Percentiles rank a stretch among this genome's conserved stretches.
Conservation (phyloP, 2,329 filamentous ascomycete genomes). For the Epichloe typhina region DNA sequence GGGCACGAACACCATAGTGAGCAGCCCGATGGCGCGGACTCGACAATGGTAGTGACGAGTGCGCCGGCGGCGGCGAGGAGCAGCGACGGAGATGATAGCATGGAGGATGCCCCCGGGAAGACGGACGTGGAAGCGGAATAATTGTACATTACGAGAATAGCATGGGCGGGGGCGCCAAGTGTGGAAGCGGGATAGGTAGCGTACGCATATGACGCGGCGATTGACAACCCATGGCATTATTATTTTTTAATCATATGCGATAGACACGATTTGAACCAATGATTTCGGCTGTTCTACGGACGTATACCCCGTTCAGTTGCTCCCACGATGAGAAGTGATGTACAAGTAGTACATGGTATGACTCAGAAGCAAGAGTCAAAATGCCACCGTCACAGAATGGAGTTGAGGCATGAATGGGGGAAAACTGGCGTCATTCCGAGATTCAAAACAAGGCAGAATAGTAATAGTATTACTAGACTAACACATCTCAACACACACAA, state of each 20-base stretch:
- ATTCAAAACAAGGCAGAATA: neutral
- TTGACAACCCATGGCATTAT: too few relatives aligned
- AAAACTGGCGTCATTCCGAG: neutral
- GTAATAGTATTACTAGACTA: neutral
- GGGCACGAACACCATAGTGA: neutral
- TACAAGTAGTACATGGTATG: too few relatives aligned
- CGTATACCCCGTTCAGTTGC: too few relatives aligned
- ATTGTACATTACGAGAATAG: neutral
- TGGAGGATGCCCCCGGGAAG: constrained; percentile 7
- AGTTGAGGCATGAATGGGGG: neutral
- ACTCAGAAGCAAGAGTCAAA: too few relatives aligned
- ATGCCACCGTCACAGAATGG: neutral
- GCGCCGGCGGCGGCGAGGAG: neutral
- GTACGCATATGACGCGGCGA: too few relatives aligned
- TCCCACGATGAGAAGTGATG: too few relatives aligned
- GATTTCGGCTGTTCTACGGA: too few relatives aligned
- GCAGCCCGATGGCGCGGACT: constrained; percentile 6
- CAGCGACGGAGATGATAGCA: constrained; percentile 7
- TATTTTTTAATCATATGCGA: too few relatives aligned
- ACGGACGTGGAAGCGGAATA: neutral
- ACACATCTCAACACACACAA: neutral
- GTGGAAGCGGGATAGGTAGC: too few relatives aligned
- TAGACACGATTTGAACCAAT: too few relatives aligned
- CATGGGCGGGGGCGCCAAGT: neutral
- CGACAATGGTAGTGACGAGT: neutral